A percentile compares a stretch with the other conserved stretches of the same genome.
phyloP scores from a whole-genome alignment of 345 rosid species.

The Carallia brachiata region DNA sequence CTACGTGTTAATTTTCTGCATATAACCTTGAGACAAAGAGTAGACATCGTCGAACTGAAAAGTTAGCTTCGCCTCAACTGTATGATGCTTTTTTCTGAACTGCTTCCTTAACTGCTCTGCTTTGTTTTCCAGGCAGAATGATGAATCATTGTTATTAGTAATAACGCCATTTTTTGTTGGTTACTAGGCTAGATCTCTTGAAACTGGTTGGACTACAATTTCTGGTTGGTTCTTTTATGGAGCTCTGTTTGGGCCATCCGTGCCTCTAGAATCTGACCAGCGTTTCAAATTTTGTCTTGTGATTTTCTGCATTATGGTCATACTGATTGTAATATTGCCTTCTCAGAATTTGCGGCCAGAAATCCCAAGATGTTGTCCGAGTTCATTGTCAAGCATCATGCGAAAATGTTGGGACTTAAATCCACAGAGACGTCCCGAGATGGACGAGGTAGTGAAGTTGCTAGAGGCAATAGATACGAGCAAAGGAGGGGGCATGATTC shows the following conservation, averaged over 20 bases:
- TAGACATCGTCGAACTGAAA: neutral
- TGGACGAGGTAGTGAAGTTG: slow-evolving; percentile 32
- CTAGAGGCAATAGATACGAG: slow-evolving; percentile 33
- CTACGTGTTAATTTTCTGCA: neutral
- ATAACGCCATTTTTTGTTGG: neutral
- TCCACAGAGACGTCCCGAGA: slow-evolving; percentile 32
- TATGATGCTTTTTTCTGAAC: too few relatives aligned
- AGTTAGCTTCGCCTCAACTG: neutral
- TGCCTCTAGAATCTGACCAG: neutral
- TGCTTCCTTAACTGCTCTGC: too few relatives aligned
- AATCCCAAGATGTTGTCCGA: slow-evolving; percentile 34
- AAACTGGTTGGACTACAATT: neutral
- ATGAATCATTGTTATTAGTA: too few relatives aligned
- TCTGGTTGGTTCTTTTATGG: neutral
- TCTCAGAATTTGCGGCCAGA: slow-evolving; percentile 29
- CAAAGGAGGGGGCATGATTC: slow-evolving; percentile 39
- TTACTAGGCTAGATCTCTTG: neutral
- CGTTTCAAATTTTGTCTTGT: neutral
- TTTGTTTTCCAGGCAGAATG: too few relatives aligned
- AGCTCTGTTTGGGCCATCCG: neutral
- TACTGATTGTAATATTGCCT: neutral
- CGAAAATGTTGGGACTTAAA: slow-evolving; percentile 32
- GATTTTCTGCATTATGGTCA: neutral
- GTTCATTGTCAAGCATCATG: slow-evolving; percentile 27
- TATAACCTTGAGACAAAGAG: neutral